Evolutionary conservation across 768 basidiomycete species (phyloP), one percentile per base, ranked within the genome.

Genomic region (Macrolepiota dolichaula): DNA sequence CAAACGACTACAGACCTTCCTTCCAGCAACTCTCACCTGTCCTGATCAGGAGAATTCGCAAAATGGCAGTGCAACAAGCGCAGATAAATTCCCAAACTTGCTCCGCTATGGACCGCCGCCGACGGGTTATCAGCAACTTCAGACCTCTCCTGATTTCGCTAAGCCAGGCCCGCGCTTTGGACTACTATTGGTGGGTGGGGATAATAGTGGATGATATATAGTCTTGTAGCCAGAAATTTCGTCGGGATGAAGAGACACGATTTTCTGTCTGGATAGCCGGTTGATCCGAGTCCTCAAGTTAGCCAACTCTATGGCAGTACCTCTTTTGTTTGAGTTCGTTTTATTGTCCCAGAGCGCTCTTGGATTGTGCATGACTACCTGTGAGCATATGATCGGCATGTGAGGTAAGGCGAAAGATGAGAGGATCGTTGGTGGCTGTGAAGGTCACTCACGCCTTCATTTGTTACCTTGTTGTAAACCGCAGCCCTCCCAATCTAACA

Each of bases 131-230:
- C 80, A 85, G 7, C 42, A 44, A n/a, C 42, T 44, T n/a, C 42
- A 44, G 54, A 73, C 85, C 38, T 82, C 85, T 29, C 68, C 91
- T 46, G 83, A 87, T 40, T 71, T 89, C 35, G 87, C 85, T 22
- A 90, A 88, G 64, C 84, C 90, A 17, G 85, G 86, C 42, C 79
- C 88, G 46, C 80, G 92, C 60, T 91, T 94, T 73, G 89, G 89
- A 15, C 75, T 92, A 68, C 73, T 94, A 50, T 78, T 92, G 59
- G 78, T 90, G 60, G 87, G 83, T 55, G 79, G 75, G 65, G 71
- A 62, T 69, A 71, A 61, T 25, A 51, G 6, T 55, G 49, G 54
- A 53, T 57, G 56, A 35, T 37, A 27, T 15, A 32, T 32, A 24
- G 6, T 56, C 37, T 38, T 38, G 19, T 44, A n/a, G 17, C 19